Evolutionary conservation across 148 eudicot species (phyloP).

Genomic region (Simmondsia chinensis): DNA sequence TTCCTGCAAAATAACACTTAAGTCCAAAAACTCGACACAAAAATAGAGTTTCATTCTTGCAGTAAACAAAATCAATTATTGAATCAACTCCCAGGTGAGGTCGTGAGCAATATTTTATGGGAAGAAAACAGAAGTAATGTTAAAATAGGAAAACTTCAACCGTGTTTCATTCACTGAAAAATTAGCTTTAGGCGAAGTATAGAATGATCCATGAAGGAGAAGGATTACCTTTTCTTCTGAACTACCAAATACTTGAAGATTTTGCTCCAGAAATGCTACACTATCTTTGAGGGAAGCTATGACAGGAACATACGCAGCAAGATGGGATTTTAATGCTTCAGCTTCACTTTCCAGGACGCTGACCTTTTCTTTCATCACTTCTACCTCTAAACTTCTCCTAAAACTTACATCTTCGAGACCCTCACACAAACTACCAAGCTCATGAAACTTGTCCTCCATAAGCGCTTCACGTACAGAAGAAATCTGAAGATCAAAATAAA

Average conservation of each 20-base stretch:
- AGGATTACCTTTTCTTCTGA: slow-evolving; percentile 35
- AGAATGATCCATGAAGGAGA: neutral
- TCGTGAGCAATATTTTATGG: too few species aligned
- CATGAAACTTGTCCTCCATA: slow-evolving; percentile 59
- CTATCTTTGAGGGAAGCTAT: slow-evolving; percentile 56
- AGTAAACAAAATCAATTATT: too few species aligned
- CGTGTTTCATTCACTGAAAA: too few species aligned
- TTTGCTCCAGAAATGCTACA: slow-evolving; percentile 50
- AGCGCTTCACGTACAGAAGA: slow-evolving; percentile 62
- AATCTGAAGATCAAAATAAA: slow-evolving; percentile 85
- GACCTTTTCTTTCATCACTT: slow-evolving; percentile 47
- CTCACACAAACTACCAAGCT: slow-evolving; percentile 57
- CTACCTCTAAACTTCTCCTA: slow-evolving; percentile 46
- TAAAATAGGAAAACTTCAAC: too few species aligned
- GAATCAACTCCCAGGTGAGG: too few species aligned
- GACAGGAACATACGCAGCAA: slow-evolving; percentile 49
- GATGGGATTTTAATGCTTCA: slow-evolving; percentile 50
- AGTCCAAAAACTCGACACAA: too few species aligned
- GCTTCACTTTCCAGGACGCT: slow-evolving; percentile 50
- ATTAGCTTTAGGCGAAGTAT: too few species aligned
- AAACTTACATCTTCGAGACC: slow-evolving; percentile 45
- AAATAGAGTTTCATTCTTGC: too few species aligned
- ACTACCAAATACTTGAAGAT: slow-evolving; percentile 18
- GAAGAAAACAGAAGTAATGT: too few species aligned
- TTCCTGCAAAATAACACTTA: too few species aligned